Percentiles rank a stretch among this genome's conserved stretches.
Conservation (phyloP, 2,329 filamentous ascomycete species). For the Apiospora pterosperma region DNA sequence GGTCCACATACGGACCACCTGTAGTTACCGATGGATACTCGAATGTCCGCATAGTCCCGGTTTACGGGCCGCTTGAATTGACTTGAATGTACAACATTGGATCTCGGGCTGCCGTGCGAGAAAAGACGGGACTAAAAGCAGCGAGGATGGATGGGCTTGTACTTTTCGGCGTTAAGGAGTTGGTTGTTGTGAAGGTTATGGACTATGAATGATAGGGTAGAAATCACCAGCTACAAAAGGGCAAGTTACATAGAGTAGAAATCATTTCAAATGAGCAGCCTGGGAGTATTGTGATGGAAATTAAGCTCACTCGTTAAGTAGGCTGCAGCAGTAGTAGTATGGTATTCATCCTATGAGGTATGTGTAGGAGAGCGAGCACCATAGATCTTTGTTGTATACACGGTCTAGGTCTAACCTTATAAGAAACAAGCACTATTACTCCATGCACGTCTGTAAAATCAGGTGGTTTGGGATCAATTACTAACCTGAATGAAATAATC, state of each 20-base stretch:
- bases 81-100: neutral
- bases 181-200: neutral
- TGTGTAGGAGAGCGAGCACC: too few relatives aligned
- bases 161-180: neutral
- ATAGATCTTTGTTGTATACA: too few relatives aligned
- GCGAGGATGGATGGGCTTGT: neutral
- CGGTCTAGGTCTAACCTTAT: too few relatives aligned
- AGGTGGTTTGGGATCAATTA: neutral
- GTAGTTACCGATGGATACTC: neutral
- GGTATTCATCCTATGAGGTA: neutral
- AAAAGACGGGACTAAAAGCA: neutral
- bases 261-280: neutral
- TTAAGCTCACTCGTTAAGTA: neutral
- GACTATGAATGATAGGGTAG: too few relatives aligned
- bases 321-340: neutral
- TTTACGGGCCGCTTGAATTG: neutral
- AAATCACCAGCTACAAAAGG: neutral
- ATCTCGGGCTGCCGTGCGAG: neutral
- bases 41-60: neutral
- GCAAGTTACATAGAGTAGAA: neutral
- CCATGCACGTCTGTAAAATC: too few relatives aligned
- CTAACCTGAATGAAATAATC: neutral
- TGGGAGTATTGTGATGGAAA: neutral
- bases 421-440: too few relatives aligned
- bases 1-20: slow-evolving; percentile 2